Conservation (phyloP, 2,329 filamentous ascomycete genomes). For the Paramyrothecium sp. region DNA sequence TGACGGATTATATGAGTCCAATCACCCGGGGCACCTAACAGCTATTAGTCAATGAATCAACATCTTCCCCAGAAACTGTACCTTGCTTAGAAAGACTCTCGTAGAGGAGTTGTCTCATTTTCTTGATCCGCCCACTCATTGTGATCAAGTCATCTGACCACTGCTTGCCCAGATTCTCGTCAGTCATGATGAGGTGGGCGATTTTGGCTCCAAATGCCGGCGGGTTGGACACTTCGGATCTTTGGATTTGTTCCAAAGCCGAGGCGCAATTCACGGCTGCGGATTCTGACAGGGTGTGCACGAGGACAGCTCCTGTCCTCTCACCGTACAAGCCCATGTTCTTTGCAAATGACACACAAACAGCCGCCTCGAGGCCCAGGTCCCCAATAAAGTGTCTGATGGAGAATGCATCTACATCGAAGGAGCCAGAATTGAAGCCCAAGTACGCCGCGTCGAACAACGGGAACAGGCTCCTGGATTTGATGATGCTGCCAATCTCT, state of each 20-base stretch:
- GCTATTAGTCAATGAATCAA: background rate
- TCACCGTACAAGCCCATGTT: constrained; percentile 49
- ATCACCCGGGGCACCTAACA: constrained; percentile 28
- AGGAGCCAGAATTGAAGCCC: constrained; percentile 18
- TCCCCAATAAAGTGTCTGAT: constrained; percentile 22
- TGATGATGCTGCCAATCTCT: constrained; percentile 14
- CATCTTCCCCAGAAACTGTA: background rate
- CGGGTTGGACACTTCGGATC: constrained; percentile 32
- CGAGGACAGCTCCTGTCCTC: constrained; percentile 26
- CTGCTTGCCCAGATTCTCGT: constrained; percentile 20
- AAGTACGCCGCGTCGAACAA: constrained; percentile 19
- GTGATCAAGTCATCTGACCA: constrained; percentile 33
- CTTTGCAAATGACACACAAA: constrained; percentile 63
- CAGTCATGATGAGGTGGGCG: constrained; percentile 28
- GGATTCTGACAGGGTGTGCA: constrained; percentile 19
- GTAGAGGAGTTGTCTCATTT: constrained; percentile 31
- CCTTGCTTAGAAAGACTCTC: constrained; percentile 21
- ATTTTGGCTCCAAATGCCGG: constrained; percentile 33
- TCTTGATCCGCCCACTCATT: constrained; percentile 32
- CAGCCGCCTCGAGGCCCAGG: constrained; percentile 45
- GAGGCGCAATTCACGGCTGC: constrained; percentile 17
- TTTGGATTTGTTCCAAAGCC: constrained; percentile 27
- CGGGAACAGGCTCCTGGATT: constrained; percentile 13
- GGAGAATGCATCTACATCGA: constrained; percentile 20
- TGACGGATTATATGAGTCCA: constrained; percentile 36